phyloP scores from a whole-genome alignment of 148 eudicot species.

The Oxyria digyna region DNA sequence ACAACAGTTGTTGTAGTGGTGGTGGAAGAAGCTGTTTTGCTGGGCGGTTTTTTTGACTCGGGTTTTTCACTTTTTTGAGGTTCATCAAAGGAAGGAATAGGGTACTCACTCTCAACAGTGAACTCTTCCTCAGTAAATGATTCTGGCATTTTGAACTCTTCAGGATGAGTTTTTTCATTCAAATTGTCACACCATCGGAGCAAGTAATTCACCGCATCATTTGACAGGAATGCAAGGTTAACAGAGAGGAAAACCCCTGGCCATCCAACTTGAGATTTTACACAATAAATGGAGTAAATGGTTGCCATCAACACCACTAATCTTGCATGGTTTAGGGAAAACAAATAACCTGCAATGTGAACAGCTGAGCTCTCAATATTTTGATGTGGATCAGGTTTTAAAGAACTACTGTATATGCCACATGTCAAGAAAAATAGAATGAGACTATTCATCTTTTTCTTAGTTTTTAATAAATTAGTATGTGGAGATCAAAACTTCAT shows the following conservation, averaged over 20 bases:
- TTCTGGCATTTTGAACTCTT: slow-evolving; percentile 63
- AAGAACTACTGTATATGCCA: not conserved
- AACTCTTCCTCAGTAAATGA: slow-evolving; percentile 61
- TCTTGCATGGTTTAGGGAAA: slow-evolving; percentile 89
- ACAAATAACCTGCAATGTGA: slow-evolving; percentile 69
- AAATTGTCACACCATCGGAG: slow-evolving; percentile 86
- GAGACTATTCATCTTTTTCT: not conserved
- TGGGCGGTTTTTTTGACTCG: slow-evolving; percentile 35
- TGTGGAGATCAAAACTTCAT: not conserved
- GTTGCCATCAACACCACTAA: slow-evolving; percentile 82
- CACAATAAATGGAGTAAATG: slow-evolving; percentile 63
- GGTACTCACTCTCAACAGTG: slow-evolving; percentile 42
- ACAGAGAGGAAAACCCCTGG: slow-evolving; percentile 66
- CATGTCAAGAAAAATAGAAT: not conserved
- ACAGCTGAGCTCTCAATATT: slow-evolving; percentile 5
- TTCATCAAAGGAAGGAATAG: slow-evolving; percentile 49
- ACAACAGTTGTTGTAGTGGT: slow-evolving; percentile 27
- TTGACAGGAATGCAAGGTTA: slow-evolving; percentile 81
- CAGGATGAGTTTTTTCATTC: slow-evolving; percentile 59
- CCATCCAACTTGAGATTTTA: slow-evolving; percentile 83
- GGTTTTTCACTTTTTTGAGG: slow-evolving; percentile 53
- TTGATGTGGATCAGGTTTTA: not conserved
- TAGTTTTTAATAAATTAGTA: not conserved
- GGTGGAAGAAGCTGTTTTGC: slow-evolving; percentile 21
- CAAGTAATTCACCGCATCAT: slow-evolving; percentile 55